phyloP scores from a whole-genome alignment of 164 flowering plant genomes.

The Buxus sempervirens region DNA sequence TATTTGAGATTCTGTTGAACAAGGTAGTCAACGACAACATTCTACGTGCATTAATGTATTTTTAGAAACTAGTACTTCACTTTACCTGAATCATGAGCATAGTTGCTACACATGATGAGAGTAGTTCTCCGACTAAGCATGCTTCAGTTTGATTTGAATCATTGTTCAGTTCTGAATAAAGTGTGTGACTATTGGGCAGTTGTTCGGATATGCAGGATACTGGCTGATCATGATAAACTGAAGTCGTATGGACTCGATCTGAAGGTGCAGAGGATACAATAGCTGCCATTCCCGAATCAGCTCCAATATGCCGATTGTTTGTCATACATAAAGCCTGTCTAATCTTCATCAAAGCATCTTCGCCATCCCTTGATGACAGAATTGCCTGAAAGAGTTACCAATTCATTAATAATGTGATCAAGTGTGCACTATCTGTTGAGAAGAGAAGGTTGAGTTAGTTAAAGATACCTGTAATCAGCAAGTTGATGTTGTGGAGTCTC shows the following conservation, averaged over 20 bases:
- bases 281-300: slow-evolving; percentile 28
- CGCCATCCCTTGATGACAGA: slow-evolving; percentile 38
- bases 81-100: slow-evolving; percentile 70
- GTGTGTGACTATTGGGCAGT: slow-evolving; percentile 13
- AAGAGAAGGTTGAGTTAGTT: too few relatives aligned
- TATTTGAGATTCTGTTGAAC: not conserved
- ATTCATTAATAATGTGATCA: too few relatives aligned
- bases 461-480: too few relatives aligned
- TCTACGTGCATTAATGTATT: not conserved
- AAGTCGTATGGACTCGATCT: slow-evolving; percentile 18
- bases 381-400: slow-evolving; percentile 33
- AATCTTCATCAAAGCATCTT: slow-evolving; percentile 32
- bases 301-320: slow-evolving; percentile 21
- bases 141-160: slow-evolving; percentile 23
- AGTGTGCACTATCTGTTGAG: not conserved
- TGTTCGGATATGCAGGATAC: slow-evolving; percentile 21
- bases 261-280: slow-evolving; percentile 18
- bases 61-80: not conserved
- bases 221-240: slow-evolving; percentile 23
- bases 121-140: slow-evolving; percentile 44
- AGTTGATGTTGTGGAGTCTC: too few relatives aligned
- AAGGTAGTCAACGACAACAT: too few relatives aligned
- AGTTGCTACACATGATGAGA: slow-evolving; percentile 53
- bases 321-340: slow-evolving; percentile 50
- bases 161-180: slow-evolving; percentile 20